These are phyloP conservation scores for Tolypocladium tropicale DNA, from an alignment of 2,329 filamentous ascomycete genomes.

Conservation along the genomic window DNA sequence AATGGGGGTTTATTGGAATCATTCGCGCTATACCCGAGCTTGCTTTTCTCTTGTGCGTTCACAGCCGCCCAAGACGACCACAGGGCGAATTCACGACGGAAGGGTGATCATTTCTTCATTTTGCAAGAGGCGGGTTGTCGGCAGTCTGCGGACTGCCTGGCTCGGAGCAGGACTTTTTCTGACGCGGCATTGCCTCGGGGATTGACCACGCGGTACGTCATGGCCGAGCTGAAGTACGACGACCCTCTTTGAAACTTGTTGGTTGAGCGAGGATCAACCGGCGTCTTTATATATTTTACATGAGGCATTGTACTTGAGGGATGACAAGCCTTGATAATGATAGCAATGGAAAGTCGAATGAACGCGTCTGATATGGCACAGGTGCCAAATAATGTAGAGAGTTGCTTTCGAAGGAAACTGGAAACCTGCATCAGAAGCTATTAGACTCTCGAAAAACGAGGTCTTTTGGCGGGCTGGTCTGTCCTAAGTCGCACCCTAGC, in stretches of 20 bases:
- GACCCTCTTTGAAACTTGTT: neutral
- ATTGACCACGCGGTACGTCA: slow-evolving; percentile 3
- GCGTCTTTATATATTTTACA: neutral
- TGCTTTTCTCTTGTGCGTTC: neutral
- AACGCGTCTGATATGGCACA: neutral
- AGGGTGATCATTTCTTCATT: neutral
- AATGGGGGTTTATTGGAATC: slow-evolving; percentile 3
- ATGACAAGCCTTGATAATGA: neutral
- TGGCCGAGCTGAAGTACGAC: neutral
- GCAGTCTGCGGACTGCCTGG: neutral
- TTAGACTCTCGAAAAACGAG: too few species aligned
- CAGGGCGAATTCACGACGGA: neutral
- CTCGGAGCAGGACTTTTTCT: neutral
- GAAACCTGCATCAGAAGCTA: too few species aligned
- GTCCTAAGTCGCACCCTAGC: too few species aligned
- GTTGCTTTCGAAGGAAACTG: too few species aligned
- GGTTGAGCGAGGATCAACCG: neutral
- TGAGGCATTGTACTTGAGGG: neutral
- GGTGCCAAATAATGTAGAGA: neutral
- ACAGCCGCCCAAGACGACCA: neutral
- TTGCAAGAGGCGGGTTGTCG: neutral
- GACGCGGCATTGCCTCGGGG: slow-evolving; percentile 1
- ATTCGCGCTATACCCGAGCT: slow-evolving; percentile 7
- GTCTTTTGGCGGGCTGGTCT: too few species aligned
- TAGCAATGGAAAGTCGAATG: neutral